These are phyloP conservation scores for Trypanosoma lewisi DNA, from an alignment of 208 protist genomes.

Conservation along the genomic window DNA sequence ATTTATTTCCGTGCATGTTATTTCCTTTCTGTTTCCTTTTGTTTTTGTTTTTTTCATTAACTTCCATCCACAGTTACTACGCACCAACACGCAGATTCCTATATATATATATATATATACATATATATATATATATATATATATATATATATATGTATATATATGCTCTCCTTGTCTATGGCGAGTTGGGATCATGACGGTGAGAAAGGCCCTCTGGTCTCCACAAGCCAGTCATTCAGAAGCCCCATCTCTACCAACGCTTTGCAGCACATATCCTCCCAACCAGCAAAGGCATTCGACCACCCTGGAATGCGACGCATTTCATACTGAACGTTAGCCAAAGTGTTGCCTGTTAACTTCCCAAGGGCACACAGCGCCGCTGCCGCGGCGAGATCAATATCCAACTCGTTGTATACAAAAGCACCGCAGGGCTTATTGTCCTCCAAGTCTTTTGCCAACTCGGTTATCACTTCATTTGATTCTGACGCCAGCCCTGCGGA, in stretches of 20 bases:
- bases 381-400: constrained; percentile 41
- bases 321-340: constrained; percentile 47
- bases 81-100: too few species aligned
- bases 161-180: not conserved
- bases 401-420: constrained; percentile 9
- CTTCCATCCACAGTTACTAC: too few species aligned
- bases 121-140: not conserved
- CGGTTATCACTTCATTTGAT: not conserved
- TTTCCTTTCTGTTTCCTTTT: too few species aligned
- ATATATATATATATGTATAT: not conserved
- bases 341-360: constrained; percentile 56
- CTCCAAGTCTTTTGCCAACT: not conserved
- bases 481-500: not conserved
- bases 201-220: constrained; percentile 13
- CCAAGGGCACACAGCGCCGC: constrained; percentile 65
- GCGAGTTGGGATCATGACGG: not conserved
- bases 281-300: constrained; percentile 39
- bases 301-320: constrained; percentile 63
- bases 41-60: too few species aligned
- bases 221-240: constrained; percentile 75
- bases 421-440: not conserved
- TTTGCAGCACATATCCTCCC: constrained; percentile 53
- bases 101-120: too few species aligned
- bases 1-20: too few species aligned
- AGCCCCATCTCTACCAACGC: constrained; percentile 66